Evolutionary conservation across 2,329 filamentous ascomycete genomes (phyloP).

Genomic region (Xylaria sp.): DNA sequence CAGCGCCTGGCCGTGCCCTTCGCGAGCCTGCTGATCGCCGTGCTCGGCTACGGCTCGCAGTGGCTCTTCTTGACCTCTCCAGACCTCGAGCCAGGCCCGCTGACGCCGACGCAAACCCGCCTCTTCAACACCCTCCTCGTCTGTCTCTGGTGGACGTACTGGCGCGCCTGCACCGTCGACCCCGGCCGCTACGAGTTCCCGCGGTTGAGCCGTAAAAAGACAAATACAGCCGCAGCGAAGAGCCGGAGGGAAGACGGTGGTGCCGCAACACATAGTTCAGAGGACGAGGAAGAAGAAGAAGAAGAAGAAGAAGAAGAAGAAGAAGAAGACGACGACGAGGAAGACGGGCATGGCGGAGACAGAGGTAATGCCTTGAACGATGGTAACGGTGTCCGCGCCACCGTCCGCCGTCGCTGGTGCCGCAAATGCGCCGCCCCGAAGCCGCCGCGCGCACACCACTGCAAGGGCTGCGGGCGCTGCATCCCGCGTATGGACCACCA

Average conservation of each 20-base stretch:
- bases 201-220: constrained; percentile 17
- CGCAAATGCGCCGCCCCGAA: constrained; percentile 79
- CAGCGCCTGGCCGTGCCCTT: constrained; percentile 74
- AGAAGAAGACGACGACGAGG: too few species aligned
- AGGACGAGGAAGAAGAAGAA: constrained; percentile 45
- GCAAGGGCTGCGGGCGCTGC: constrained; percentile 78
- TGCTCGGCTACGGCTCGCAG: constrained; percentile 79
- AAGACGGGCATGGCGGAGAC: too few species aligned
- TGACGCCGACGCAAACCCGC: constrained; percentile 66
- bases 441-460: constrained; percentile 83
- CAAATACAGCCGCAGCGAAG: constrained; percentile 7
- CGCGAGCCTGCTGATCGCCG: constrained; percentile 73
- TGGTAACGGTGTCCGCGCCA: constrained; percentile 13
- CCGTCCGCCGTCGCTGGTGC: constrained; percentile 68
- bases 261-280: constrained; percentile 40
- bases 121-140: constrained; percentile 74
- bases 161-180: constrained; percentile 66
- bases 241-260: constrained; percentile 49
- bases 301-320: constrained; percentile 1
- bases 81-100: constrained; percentile 69
- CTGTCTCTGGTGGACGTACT: constrained; percentile 77
- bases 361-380: not conserved
- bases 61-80: constrained; percentile 72
- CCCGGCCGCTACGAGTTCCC: constrained; percentile 66
- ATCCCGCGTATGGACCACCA: constrained; percentile 88